Base-by-base conservation (phyloP, 208 protist species). In the Acanthamoeba lenticulata region DNA sequence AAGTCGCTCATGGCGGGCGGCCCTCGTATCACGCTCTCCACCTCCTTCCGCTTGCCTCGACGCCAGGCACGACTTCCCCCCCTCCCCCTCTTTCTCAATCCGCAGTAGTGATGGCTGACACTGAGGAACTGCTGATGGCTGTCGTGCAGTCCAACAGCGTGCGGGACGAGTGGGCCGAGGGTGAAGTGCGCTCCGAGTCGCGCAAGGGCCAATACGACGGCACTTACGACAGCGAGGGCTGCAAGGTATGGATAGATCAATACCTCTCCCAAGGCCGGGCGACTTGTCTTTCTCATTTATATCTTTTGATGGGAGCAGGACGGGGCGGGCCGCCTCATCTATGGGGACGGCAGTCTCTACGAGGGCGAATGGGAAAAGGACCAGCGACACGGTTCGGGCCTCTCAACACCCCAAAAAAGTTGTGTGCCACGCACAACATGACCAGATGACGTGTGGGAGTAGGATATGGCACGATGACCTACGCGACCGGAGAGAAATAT, bases 281-380 rank as follows among this genome's bases (percentile, higher is more conserved):
- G 19, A 34, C 9, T n/a, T 69, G 60, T 29, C 42, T 19, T 47
- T 42, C 4, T 45, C 72, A 47, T 29, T 21, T 83, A 5, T 83
- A 5, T 72, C 32, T 24, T 24, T 72, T 24, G 29, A 13, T 24
- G 34, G 5, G 27, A 5, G 13, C 36, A 91, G 85, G 42, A 81
- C 27, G 88, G 88, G 1, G 65, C 47, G 11, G 88, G 88, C 11
- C 42, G 88, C 3, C 60, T 93, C 27, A 34, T 81, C 4, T 93
- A 93, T 40, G 44, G 44, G 0, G 88, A 81, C 24, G 88, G 88
- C 13, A 27, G 44, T 15, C 27, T 93, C 29, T 93, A 93, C 44
- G 55, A 93, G 42, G 88, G 88, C 17, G 62, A 93, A 42, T 93
- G 88, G 88, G 44, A 60, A 38, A 52, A 93, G 38, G 65, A 93